These are phyloP conservation scores for Pythium aristosporum DNA, from an alignment of 352 stramenopile species.

Conservation along the genomic window DNA sequence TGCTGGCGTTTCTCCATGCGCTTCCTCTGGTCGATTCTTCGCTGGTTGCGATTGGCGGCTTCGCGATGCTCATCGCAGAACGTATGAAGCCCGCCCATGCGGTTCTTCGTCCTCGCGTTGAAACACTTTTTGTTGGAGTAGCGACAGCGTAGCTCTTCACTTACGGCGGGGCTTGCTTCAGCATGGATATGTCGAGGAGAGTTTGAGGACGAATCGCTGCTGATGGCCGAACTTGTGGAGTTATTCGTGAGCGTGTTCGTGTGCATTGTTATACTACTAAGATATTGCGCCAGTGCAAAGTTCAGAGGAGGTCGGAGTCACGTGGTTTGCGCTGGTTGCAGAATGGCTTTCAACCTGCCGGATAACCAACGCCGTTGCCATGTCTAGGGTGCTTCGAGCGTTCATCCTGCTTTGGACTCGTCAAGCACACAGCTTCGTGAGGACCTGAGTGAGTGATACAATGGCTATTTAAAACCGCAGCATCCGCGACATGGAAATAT, in stretches of 20 bases:
- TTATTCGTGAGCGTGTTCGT: background rate
- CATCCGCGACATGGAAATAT: background rate
- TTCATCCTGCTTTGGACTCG: background rate
- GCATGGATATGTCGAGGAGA: background rate
- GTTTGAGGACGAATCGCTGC: background rate
- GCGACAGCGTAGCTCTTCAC: slow-evolving; percentile 23
- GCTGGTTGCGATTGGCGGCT: slow-evolving; percentile 30
- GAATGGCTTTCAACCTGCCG: too few relatives aligned
- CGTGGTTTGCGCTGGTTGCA: too few relatives aligned
- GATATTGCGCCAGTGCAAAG: background rate
- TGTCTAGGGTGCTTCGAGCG: too few relatives aligned
- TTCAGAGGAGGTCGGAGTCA: background rate
- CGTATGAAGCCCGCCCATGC: slow-evolving; percentile 25
- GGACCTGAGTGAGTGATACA: background rate
- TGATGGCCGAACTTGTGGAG: background rate
- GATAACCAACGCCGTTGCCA: too few relatives aligned
- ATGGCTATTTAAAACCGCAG: background rate
- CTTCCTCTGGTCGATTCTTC: slow-evolving; percentile 25
- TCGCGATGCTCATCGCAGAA: slow-evolving; percentile 30
- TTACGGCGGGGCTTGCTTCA: background rate
- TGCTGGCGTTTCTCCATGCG: slow-evolving; percentile 20
- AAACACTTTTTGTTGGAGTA: slow-evolving; percentile 31
- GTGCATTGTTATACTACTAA: background rate
- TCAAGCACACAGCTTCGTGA: background rate
- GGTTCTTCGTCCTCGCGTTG: slow-evolving; percentile 24